Evolutionary conservation across 2,329 filamentous ascomycete species (phyloP).

Genomic region (Emergomyces africanus): DNA sequence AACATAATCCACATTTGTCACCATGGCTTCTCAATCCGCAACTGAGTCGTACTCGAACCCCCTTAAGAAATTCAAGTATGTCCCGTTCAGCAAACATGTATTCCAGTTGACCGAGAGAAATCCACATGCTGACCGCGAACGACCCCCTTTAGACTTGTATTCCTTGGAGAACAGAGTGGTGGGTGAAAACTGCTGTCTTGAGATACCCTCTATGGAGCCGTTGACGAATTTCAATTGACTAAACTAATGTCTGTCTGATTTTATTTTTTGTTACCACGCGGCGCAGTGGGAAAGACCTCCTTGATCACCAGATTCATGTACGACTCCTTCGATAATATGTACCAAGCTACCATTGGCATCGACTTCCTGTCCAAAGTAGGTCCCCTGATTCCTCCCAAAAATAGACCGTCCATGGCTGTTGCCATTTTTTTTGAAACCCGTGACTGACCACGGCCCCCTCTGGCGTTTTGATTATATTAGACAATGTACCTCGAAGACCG

Average conservation of each 20-base stretch:
- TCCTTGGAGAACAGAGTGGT: slow-evolving; percentile 98
- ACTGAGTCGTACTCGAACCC: slow-evolving; percentile 94
- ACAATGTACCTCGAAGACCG: slow-evolving; percentile 99
- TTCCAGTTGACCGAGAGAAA: neutral
- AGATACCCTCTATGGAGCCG: neutral
- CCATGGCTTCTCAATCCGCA: slow-evolving; percentile 61
- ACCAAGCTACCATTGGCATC: slow-evolving; percentile 98
- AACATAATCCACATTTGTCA: neutral
- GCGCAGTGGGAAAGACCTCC: slow-evolving; percentile 88
- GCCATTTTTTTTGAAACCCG: neutral
- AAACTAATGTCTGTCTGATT: slow-evolving; percentile 4
- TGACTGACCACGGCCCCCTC: neutral
- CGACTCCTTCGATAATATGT: slow-evolving; percentile 99
- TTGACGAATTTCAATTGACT: slow-evolving; percentile 1
- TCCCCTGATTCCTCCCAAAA: neutral
- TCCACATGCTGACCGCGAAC: neutral
- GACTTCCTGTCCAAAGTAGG: slow-evolving; percentile 95
- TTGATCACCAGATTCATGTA: slow-evolving; percentile 99
- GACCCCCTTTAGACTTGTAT: slow-evolving; percentile 59
- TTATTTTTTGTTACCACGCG: neutral
- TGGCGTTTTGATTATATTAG: slow-evolving; percentile 36
- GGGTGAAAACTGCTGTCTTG: slow-evolving; percentile 25
- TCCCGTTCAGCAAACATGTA: neutral
- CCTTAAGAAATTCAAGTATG: slow-evolving; percentile 99
- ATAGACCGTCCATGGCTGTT: neutral